Conservation (phyloP, 2,329 filamentous ascomycete species). For the Diplocarpon rosae region DNA sequence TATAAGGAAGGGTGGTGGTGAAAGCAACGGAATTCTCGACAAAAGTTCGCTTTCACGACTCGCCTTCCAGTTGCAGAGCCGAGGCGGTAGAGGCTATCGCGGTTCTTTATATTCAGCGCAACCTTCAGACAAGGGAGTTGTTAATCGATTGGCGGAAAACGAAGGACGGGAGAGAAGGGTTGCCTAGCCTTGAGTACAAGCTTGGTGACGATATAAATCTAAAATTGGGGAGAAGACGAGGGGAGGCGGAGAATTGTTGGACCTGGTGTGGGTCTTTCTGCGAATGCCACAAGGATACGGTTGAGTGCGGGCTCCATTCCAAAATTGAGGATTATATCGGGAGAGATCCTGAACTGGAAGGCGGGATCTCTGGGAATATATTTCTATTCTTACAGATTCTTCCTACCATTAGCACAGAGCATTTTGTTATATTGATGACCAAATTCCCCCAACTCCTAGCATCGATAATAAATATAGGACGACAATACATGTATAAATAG, state of each 20-base stretch:
- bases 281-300: neutral
- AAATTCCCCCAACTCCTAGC: too few relatives aligned
- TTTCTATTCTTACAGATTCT: too few relatives aligned
- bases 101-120: conserved; percentile 1
- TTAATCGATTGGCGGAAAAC: neutral
- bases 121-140: neutral
- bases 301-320: neutral
- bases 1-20: too few relatives aligned
- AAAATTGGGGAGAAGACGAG: neutral
- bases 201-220: neutral
- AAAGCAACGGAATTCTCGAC: neutral
- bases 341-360: too few relatives aligned
- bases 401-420: too few relatives aligned
- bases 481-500: too few relatives aligned
- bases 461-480: too few relatives aligned
- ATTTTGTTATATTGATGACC: too few relatives aligned
- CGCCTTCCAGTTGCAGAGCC: neutral
- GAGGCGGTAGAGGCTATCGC: neutral
- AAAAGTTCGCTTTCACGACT: neutral
- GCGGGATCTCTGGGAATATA: too few relatives aligned
- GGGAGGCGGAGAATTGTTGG: neutral
- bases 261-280: neutral
- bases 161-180: neutral
- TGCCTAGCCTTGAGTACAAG: neutral
- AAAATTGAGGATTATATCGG: too few relatives aligned